Evolutionary conservation across 2,329 filamentous ascomycete genomes (phyloP), one percentile per base, ranked within the genome.

Genomic region (Cryoendolithus antarcticus): DNA sequence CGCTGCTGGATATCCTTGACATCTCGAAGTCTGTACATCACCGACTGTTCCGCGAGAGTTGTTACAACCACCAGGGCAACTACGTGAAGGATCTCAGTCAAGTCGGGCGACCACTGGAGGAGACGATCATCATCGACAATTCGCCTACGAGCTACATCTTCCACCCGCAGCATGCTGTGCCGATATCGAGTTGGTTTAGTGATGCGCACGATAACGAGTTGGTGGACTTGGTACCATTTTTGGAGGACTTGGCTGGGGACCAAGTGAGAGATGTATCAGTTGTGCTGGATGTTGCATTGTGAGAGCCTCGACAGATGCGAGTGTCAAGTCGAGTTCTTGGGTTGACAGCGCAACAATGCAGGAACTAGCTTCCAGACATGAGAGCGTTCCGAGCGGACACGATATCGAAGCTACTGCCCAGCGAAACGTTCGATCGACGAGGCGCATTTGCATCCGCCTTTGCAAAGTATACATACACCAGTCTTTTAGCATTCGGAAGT

Each of bases 181-280:
- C 91, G 19, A 98, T 98, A 67, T 95, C 88, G 74, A 96, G 89
- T 71, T 98, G 91, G 91, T 98, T 98, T 68, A 95, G 88, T 50
- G 91, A 98, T 65, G 91, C 91, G 45, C 91, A 98, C 64, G 91
- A 98, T 68, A 98, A 98, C 65, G 91, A 98, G 71, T 74, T 98
- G 46, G 72, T 98, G 56, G 91, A 98, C 61, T 71, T 98, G 54
- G 96, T 98, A 61, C 91, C 91, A 38, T 91, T 98, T 54, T 84
- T 98, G 50, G 91, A 98, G 71, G 91, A 98, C 64, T 72, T 98
- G 58, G 89, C 91, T 46, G 81, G 83, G 50, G 64, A 79, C 44
- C 83, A 89, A 60, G 91, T 98, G 45, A 77, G 82, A 64, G 91
- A 98, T 64, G 91, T 98, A 62, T 96, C 89, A 70, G 72, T 98